Percentiles rank a stretch among this genome's conserved stretches.
These are phyloP conservation scores for Syzygium syzygioides DNA, from an alignment of 441 rosid species.

Conservation along the genomic window DNA sequence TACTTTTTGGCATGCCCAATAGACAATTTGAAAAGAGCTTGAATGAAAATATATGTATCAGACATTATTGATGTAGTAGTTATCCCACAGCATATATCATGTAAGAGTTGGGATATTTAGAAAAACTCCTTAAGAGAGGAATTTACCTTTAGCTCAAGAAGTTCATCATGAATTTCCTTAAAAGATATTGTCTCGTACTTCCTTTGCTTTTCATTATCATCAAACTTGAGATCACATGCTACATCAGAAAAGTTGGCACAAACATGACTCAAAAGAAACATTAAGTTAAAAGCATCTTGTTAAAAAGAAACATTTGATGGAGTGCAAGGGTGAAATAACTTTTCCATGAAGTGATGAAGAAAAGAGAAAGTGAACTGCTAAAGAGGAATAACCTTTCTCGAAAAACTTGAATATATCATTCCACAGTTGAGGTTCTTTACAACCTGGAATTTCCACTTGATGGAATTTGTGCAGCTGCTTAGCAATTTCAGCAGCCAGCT, in stretches of 20 bases:
- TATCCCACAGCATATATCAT: background rate
- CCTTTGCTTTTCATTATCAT: constrained; percentile 59
- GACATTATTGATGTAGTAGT: background rate
- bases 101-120: background rate
- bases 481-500: constrained; percentile 83
- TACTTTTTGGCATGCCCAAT: background rate
- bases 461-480: constrained; percentile 77
- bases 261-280: background rate
- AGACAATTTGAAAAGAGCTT: background rate
- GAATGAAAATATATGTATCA: background rate
- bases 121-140: constrained; percentile 1
- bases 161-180: constrained; percentile 58
- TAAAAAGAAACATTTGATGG: background rate
- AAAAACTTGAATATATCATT: constrained; percentile 76
- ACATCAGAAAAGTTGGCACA: constrained; percentile 7
- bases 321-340: background rate
- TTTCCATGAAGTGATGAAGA: background rate
- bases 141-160: constrained; percentile 69
- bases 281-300: background rate
- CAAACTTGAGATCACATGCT: constrained; percentile 75
- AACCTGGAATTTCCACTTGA: constrained; percentile 80
- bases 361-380: background rate
- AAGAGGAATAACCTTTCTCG: constrained; percentile 54
- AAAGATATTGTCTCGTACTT: constrained; percentile 67
- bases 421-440: constrained; percentile 95